These are phyloP conservation scores for Epichloe sibirici DNA, from an alignment of 2,329 filamentous ascomycete genomes.

Conservation along the genomic window DNA sequence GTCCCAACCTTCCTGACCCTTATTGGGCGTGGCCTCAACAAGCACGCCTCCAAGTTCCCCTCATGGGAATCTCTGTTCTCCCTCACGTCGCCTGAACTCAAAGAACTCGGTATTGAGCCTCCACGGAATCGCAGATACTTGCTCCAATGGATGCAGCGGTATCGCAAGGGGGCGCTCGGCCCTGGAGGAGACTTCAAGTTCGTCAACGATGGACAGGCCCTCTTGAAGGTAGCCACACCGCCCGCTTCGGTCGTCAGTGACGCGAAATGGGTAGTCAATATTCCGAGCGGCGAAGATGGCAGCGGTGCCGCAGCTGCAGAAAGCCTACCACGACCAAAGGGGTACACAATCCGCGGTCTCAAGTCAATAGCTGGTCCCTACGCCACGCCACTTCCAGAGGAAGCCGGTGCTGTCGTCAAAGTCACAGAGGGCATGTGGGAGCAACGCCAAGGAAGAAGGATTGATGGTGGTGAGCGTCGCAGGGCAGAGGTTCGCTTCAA, in stretches of 20 bases:
- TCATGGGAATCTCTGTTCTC: conserved; percentile 87
- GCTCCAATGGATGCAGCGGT: conserved; percentile 76
- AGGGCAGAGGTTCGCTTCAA: conserved; percentile 78
- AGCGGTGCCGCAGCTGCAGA: conserved; percentile 10
- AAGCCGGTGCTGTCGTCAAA: conserved; percentile 51
- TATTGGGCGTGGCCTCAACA: conserved; percentile 76
- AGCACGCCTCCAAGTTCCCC: conserved; percentile 76
- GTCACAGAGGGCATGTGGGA: conserved; percentile 90
- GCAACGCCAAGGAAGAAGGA: conserved; percentile 72
- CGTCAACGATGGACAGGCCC: conserved; percentile 46
- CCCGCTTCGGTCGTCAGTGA: conserved; percentile 26
- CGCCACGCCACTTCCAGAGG: conserved; percentile 54
- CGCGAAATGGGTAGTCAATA: conserved; percentile 41
- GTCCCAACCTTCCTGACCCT: conserved; percentile 75
- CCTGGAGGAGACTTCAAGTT: conserved; percentile 70
- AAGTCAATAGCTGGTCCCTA: conserved; percentile 64
- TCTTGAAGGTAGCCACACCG: conserved; percentile 35
- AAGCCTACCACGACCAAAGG: conserved; percentile 19
- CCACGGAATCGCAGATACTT: conserved; percentile 73
- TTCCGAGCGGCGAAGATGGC: conserved; percentile 34
- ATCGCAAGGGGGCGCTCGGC: conserved; percentile 64
- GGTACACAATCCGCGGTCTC: conserved; percentile 54
- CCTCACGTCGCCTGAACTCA: conserved; percentile 63
- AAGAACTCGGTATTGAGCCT: conserved; percentile 76
- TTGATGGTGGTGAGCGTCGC: conserved; percentile 91